A percentile compares a stretch with the other conserved stretches of the same genome.
phyloP scores from a whole-genome alignment of 2,329 filamentous ascomycete species.

The Pyricularia sp. region DNA sequence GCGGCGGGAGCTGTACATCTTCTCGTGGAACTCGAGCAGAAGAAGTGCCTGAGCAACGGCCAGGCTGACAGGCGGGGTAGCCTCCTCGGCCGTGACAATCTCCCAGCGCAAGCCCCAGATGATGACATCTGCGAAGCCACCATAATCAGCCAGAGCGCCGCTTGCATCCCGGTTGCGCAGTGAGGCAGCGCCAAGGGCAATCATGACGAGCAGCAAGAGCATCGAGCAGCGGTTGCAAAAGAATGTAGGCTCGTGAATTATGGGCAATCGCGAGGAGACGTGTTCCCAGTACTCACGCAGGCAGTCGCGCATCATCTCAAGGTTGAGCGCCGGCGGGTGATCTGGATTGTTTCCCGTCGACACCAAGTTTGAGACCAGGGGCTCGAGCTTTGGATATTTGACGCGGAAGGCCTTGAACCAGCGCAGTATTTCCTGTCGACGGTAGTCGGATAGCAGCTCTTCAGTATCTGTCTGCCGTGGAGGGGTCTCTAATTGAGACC shows the following conservation, averaged over 20 bases:
- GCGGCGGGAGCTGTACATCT: conserved; percentile 72
- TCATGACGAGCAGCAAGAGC: conserved; percentile 65
- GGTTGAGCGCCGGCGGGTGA: conserved; percentile 41
- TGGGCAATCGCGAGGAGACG: conserved; percentile 74
- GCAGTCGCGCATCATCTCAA: conserved; percentile 76
- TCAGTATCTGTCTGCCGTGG: conserved; percentile 25
- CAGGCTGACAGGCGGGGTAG: conserved; percentile 68
- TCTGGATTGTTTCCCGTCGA: conserved; percentile 22
- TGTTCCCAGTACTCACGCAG: conserved; percentile 79
- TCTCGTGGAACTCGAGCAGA: conserved; percentile 73
- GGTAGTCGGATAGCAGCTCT: conserved; percentile 29
- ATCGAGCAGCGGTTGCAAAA: conserved; percentile 66
- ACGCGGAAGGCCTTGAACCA: conserved; percentile 29
- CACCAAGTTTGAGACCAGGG: conserved; percentile 18
- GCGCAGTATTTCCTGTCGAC: conserved; percentile 30
- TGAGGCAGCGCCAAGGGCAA: conserved; percentile 72
- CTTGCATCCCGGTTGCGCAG: conserved; percentile 51
- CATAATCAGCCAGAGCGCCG: conserved; percentile 32
- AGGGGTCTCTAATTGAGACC: conserved; percentile 32
- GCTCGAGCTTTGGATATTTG: conserved; percentile 27
- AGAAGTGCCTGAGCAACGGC: conserved; percentile 82
- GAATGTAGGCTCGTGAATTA: conserved; percentile 81
- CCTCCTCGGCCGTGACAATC: conserved; percentile 70
- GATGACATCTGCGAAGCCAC: conserved; percentile 43
- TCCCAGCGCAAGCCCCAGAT: conserved; percentile 67